Conservation (phyloP, 371 early-diverging fungal genomes). For the Syncephalis plumigaleata region DNA sequence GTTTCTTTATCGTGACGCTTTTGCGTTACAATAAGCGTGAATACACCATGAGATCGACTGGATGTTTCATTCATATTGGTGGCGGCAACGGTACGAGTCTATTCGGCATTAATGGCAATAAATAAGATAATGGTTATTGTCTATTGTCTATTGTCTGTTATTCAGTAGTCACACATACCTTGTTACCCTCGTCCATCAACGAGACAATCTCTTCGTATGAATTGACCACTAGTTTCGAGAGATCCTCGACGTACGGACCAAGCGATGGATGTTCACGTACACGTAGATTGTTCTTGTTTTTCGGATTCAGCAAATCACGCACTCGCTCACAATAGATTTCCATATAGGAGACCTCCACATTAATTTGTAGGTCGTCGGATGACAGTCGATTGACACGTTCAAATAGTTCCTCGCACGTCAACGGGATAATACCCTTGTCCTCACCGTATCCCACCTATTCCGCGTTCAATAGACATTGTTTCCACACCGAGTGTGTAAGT, state of each 20-base stretch:
- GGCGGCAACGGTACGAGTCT: conserved; percentile 78
- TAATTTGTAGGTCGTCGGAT: conserved; percentile 28
- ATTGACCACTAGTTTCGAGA: conserved; percentile 64
- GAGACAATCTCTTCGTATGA: conserved; percentile 57
- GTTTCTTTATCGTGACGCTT: conserved; percentile 34
- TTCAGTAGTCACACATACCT: conserved; percentile 26
- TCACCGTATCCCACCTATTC: conserved; percentile 45
- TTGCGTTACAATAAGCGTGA: conserved; percentile 67
- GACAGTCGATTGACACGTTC: conserved; percentile 26
- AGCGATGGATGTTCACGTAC: conserved; percentile 77
- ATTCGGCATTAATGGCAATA: too few relatives aligned
- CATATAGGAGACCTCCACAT: conserved; percentile 73
- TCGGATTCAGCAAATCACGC: conserved; percentile 72
- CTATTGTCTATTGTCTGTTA: not conserved
- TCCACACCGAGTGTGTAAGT: not conserved
- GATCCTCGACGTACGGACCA: conserved; percentile 88
- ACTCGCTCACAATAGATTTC: conserved; percentile 81
- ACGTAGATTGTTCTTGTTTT: conserved; percentile 54
- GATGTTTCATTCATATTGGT: conserved; percentile 95
- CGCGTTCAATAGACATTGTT: conserved; percentile 8
- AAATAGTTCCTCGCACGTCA: conserved; percentile 65
- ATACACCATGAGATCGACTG: conserved; percentile 89
- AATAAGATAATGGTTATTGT: too few relatives aligned
- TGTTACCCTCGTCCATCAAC: conserved; percentile 78
- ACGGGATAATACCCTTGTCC: conserved; percentile 70